Conservation (phyloP, 768 basidiomycete species). For the Suillus alpinus region DNA sequence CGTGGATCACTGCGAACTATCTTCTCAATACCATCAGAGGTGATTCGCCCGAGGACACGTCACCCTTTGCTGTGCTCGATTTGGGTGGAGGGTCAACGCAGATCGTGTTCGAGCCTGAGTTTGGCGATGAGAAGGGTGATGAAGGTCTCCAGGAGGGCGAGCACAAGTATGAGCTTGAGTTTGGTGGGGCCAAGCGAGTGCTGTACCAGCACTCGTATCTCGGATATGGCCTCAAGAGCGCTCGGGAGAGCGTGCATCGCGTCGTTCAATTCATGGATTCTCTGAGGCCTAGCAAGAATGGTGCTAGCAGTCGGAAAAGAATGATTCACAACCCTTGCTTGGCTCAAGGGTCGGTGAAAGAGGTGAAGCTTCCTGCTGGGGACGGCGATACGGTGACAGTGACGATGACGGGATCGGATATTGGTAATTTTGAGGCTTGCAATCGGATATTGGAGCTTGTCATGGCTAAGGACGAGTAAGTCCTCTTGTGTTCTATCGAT, state of each 20-base stretch:
- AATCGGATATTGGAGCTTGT: constrained; percentile 80
- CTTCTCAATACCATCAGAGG: constrained; percentile 71
- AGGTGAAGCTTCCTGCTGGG: constrained; percentile 60
- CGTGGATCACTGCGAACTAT: constrained; percentile 98
- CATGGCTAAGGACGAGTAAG: constrained; percentile 92
- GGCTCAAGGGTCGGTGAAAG: constrained; percentile 57
- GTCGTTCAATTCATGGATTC: constrained; percentile 84
- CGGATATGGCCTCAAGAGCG: constrained; percentile 93
- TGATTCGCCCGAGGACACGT: constrained; percentile 41
- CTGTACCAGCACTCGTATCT: constrained; percentile 98
- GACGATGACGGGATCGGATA: constrained; percentile 80
- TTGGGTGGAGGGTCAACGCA: constrained; percentile 97
- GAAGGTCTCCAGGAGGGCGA: constrained; percentile 69
- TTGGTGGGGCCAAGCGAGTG: constrained; percentile 67
- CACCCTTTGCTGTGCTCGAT: constrained; percentile 88
- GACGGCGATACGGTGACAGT: constrained; percentile 48
- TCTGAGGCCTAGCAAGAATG: constrained; percentile 29
- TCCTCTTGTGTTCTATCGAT: constrained; percentile 18
- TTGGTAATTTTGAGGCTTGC: constrained; percentile 86
- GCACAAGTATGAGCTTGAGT: constrained; percentile 83
- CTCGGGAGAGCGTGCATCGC: constrained; percentile 79
- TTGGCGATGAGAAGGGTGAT: constrained; percentile 39
- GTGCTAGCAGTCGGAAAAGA: constrained; percentile 3
- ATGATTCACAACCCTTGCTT: constrained; percentile 73
- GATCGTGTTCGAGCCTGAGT: constrained; percentile 90